Evolutionary conservation across 163 green algal species (phyloP), one percentile per base, ranked within the genome.

Genomic region (Coccomyxa subellipsoidea): DNA sequence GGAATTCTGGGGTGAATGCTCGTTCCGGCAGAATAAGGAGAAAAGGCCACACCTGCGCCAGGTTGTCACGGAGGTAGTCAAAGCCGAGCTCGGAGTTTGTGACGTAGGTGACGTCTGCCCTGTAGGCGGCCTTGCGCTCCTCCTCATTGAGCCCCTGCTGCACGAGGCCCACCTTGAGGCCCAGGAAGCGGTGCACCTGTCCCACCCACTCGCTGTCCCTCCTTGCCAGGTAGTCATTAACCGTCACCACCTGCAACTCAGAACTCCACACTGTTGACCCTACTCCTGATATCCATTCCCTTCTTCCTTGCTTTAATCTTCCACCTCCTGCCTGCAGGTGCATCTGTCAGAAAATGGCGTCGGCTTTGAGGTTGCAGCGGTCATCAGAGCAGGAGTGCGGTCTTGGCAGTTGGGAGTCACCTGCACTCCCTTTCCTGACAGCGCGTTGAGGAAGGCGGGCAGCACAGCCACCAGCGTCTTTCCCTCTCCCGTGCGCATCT

Each of bases 1-100:
- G n/a, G n/a, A n/a, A n/a, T n/a, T n/a, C n/a, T n/a, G n/a, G n/a
- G n/a, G n/a, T n/a, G n/a, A n/a, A n/a, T n/a, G n/a, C n/a, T n/a
- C n/a, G n/a, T n/a, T n/a, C n/a, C n/a, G n/a, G n/a, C n/a, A n/a
- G n/a, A n/a, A n/a, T n/a, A n/a, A n/a, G 25, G 40, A 35, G 66
- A 34, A 36, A 73, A 7, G 54, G 12, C 35, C 82, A 69, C 8
- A 93, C 92, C 89, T 92, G 87, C 34, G 95, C 94, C 76, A 99
- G 89, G 90, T 99, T 99, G 89, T 99, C 97, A 0, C 96, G 83
- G 39, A 99, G 90, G 90, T 98, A 99, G 92, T 99, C 96, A 88
- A 99, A 99, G 39, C 97, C 97, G 66, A 99, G 93, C 92, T 99
- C 96, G 70, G 85, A 94, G 92, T 99, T 99, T 78, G 97, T 99